Conservation (phyloP, 2,329 filamentous ascomycete genomes). For the Aspergillus tanneri region DNA sequence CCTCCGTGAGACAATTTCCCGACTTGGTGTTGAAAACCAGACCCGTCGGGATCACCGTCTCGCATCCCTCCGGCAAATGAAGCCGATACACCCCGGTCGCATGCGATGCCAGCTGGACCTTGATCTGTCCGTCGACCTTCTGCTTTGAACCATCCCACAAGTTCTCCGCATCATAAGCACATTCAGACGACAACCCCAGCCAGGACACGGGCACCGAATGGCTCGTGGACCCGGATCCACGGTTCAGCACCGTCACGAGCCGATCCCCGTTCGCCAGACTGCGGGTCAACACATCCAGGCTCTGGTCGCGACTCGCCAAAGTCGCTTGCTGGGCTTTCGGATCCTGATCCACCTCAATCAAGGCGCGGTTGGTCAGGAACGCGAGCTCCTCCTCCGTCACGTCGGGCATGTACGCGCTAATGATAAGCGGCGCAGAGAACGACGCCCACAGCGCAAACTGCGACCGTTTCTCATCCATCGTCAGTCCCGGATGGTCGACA, state of each 20-base stretch:
- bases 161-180: slow-evolving; percentile 39
- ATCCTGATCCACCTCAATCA: slow-evolving; percentile 48
- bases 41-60: slow-evolving; percentile 44
- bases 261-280: slow-evolving; percentile 50
- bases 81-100: slow-evolving; percentile 48
- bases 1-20: slow-evolving; percentile 44
- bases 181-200: slow-evolving; percentile 36
- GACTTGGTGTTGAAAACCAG: slow-evolving; percentile 53
- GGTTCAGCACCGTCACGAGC: slow-evolving; percentile 50
- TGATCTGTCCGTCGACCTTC: slow-evolving; percentile 24
- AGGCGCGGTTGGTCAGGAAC: slow-evolving; percentile 42
- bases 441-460: slow-evolving; percentile 56
- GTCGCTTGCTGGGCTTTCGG: slow-evolving; percentile 47
- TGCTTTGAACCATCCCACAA: slow-evolving; percentile 44
- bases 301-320: slow-evolving; percentile 46
- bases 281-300: slow-evolving; percentile 50
- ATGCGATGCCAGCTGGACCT: slow-evolving; percentile 36
- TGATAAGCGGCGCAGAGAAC: slow-evolving; percentile 50
- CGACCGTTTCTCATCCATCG: slow-evolving; percentile 44
- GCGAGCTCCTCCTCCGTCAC: slow-evolving; percentile 36
- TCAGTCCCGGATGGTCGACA: slow-evolving; percentile 50
- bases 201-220: slow-evolving; percentile 36
- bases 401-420: slow-evolving; percentile 47
- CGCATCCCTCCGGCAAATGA: slow-evolving; percentile 28
- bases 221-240: slow-evolving; percentile 32